Evolutionary conservation across 805 yeast species (phyloP).

Genomic region (Starmerella khaoyaiensis): DNA sequence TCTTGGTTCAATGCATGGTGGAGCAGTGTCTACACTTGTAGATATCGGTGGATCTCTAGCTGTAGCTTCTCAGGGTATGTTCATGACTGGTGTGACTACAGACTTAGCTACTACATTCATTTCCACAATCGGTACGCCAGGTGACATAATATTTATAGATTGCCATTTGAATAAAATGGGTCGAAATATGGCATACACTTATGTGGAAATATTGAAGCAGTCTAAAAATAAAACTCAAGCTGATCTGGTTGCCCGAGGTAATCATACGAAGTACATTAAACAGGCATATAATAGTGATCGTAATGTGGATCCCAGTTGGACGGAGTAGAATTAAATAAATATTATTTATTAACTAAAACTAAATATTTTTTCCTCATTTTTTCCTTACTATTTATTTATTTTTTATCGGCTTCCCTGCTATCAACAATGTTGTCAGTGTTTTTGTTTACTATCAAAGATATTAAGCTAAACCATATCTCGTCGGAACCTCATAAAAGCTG

Average conservation of each 20-base stretch:
- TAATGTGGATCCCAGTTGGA: conserved; percentile 15
- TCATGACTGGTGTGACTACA: conserved; percentile 34
- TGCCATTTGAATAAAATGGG: conserved; percentile 30
- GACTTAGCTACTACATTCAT: conserved; percentile 32
- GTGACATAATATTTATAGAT: conserved; percentile 21
- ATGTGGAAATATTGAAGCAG: conserved; percentile 25
- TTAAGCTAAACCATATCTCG: too few species aligned
- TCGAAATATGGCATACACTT: conserved; percentile 32
- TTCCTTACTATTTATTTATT: too few species aligned
- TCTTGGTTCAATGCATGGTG: conserved; percentile 32
- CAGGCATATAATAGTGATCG: conserved; percentile 28
- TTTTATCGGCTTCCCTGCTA: too few species aligned
- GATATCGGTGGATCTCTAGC: conserved; percentile 37
- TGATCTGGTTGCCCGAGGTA: conserved; percentile 30
- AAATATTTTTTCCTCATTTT: too few species aligned
- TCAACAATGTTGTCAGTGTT: too few species aligned
- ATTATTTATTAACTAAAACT: too few species aligned
- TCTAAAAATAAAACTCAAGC: conserved; percentile 2
- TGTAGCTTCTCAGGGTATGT: conserved; percentile 32
- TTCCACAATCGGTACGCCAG: conserved; percentile 29
- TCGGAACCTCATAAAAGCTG: too few species aligned
- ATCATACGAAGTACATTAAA: conserved; percentile 33
- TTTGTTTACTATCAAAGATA: too few species aligned
- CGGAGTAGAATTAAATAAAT: background rate
- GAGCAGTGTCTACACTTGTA: conserved; percentile 31